Base-by-base conservation (phyloP, 2,329 filamentous ascomycete species). In the Aspergillus brasiliensis region DNA sequence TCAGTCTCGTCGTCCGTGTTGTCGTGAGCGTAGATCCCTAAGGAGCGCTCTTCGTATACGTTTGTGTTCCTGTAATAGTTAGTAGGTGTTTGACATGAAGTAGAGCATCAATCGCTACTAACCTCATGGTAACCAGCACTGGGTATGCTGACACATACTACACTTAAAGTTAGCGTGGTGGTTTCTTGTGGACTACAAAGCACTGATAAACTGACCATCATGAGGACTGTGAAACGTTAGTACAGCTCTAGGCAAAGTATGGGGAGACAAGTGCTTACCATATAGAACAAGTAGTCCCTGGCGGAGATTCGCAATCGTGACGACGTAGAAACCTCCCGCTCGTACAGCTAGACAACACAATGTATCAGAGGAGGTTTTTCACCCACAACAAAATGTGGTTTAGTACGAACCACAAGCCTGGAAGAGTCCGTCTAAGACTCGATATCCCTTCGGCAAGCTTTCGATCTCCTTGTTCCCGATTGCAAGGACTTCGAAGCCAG, bases 11-110 rank as follows among this genome's bases (percentile, higher is more conserved):
- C 63, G 19, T 61, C 51, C 5, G 58, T 51, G 42, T 69, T 61
- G 47, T 79, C 75, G 10, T 75, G 68, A 38, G 74, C 72, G 58
- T 74, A 76, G 25, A 76, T 73, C 0, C 87, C 87, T 1, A 91
- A 77, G 0, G 85, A 87, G 6, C 86, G 81, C 67, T 91, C 88
- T 70, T 91, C 88, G 69, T 91, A 91, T 28, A 89, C 85, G 68
- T 91, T 91, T 40, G 87, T 88, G 69, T 88, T 86, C 27, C 88
- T 83, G 4, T 8, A 3, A 19, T 8, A 44, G 44, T 64, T 48
- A 65, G 62, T 10, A 5, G n/a, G 15, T 40, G 15, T 11, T 27
- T 17, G 8, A n/a, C 21, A 8, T 19, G n/a, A 8, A n/a, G 17
- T 25, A n/a, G 19, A 23, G 25, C 19, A 3, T 5, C 23, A 15